Base-by-base conservation (phyloP, 768 basidiomycete species). In the Termitomyces sp. region DNA sequence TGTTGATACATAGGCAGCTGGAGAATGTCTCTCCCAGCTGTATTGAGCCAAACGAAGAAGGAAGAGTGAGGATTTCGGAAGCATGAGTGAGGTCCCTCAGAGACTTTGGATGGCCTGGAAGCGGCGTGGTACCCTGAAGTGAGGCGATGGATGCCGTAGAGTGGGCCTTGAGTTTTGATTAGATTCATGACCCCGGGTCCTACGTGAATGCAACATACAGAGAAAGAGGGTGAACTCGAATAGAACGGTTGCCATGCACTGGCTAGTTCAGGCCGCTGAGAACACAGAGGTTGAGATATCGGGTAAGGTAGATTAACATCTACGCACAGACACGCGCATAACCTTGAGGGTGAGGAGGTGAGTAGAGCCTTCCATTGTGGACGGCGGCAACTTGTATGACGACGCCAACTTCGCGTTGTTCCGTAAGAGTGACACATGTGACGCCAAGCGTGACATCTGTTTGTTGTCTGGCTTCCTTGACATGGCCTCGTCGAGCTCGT, bases 11-110 rank as follows among this genome's bases (percentile, higher is more conserved):
- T 23, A 97, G 76, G 62, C 85, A 86, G 60, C 89, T 85, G 1
- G 86, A 82, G 64, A 97, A 94, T 0, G 89, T 91, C 70, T 95
- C 91, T 11, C 94, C 94, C 1, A 97, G 81, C 62, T 92, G 91
- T 59, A 95, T 91, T 6, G 85, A 74, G 15, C 93, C 94, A 64
- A 94, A 95, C 7, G 91, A 82, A 18, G 88, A 76, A 0, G 94
- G 92, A 7, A 96, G 77, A 18, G 84, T 87, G 56, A 95, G 80
- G 56, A 93, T 73, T 60, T 93, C 87, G 11, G 89, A 84, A 32
- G 87, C 80, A 66, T 90, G 80, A 2, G 86, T 87, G 54, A 95
- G 79, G 60, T 93, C 92, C 33, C 89, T 82, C 13, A 94, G 76
- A 1, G 91, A 92, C 69, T 90, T 93, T 13, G 91, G 91, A 60